phyloP scores from a whole-genome alignment of 2,329 filamentous ascomycete species.

The Aureobasidium sp. region DNA sequence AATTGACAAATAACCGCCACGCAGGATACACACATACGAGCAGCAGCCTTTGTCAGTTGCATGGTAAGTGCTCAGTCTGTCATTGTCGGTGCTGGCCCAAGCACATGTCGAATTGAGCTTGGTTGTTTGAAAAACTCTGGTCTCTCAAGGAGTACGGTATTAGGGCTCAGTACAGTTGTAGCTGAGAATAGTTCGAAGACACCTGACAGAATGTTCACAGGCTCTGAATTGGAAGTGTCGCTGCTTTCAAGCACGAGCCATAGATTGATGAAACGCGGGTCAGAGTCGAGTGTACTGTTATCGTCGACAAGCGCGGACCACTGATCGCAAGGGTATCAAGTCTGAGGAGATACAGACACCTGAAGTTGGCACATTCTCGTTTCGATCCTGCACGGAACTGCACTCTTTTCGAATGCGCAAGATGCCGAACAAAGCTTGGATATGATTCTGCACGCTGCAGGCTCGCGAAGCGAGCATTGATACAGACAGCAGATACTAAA shows the following conservation, averaged over 20 bases:
- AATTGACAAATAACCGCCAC: background rate
- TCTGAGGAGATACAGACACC: background rate
- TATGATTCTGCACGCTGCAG: background rate
- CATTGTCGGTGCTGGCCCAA: background rate
- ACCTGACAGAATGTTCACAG: background rate
- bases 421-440: background rate
- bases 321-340: background rate
- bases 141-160: background rate
- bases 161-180: background rate
- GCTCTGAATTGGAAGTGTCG: background rate
- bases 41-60: background rate
- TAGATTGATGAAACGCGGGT: background rate
- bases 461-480: background rate
- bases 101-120: background rate
- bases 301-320: background rate
- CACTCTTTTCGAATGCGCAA: background rate
- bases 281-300: background rate
- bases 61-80: background rate
- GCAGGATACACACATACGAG: background rate
- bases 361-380: background rate
- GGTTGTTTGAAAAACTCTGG: background rate
- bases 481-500: background rate
- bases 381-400: background rate
- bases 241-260: conserved; percentile 5
- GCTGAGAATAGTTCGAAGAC: background rate